phyloP scores from a whole-genome alignment of 352 stramenopile genomes.

The Globisporangium barbulae region DNA sequence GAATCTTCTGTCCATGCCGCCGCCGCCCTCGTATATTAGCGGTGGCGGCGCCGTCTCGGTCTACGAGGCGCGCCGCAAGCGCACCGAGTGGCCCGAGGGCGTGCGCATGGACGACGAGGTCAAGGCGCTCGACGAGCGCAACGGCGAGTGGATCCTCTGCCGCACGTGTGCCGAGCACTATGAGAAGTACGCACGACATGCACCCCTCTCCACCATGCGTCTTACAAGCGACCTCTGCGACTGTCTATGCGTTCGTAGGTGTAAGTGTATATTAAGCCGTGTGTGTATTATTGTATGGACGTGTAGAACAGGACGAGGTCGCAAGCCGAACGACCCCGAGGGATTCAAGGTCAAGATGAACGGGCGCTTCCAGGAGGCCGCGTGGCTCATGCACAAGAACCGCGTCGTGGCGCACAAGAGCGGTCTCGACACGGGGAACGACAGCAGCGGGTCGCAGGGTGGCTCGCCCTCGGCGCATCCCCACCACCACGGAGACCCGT shows the following conservation, averaged over 20 bases:
- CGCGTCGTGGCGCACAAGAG: conserved; percentile 44
- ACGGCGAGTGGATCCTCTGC: conserved; percentile 68
- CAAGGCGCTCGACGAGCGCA: conserved; percentile 48
- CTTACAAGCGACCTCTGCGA: conserved; percentile 1
- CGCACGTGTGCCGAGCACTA: conserved; percentile 57
- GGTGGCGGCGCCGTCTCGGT: not conserved
- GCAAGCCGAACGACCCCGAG: conserved; percentile 57
- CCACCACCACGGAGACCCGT: conserved; percentile 9
- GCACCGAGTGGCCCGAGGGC: conserved; percentile 47
- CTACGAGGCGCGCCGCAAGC: conserved; percentile 49
- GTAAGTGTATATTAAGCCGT: conserved; percentile 3
- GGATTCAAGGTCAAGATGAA: conserved; percentile 81
- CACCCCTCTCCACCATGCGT: not conserved
- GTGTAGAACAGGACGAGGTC: conserved; percentile 42
- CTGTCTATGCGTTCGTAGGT: not conserved
- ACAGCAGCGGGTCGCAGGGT: conserved; percentile 19
- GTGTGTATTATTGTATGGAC: conserved; percentile 6
- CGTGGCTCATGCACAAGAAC: conserved; percentile 69
- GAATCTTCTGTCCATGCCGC: conserved; percentile 19
- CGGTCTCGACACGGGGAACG: conserved; percentile 6
- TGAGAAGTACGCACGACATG: conserved; percentile 26
- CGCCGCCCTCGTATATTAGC: not conserved
- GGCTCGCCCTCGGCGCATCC: not conserved
- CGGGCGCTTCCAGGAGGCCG: conserved; percentile 52
- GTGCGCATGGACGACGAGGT: conserved; percentile 51